A percentile compares a stretch with the other conserved stretches of the same genome.
Evolutionary conservation across 169 alveolate genomes (phyloP).

Genomic region (Eimeria sp.): DNA sequence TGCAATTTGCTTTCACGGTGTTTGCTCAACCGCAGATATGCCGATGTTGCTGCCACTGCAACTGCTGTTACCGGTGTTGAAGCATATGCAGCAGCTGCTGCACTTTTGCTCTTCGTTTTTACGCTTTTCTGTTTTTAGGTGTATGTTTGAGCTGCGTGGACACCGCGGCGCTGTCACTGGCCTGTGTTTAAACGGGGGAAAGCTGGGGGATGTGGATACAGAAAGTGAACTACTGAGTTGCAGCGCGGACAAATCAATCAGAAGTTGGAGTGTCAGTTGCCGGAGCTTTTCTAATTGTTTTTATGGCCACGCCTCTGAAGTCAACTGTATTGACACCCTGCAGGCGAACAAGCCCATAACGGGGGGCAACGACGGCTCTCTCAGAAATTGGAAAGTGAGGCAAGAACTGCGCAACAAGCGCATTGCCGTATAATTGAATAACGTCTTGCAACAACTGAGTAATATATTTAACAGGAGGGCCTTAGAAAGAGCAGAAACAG

Average conservation of each 20-base stretch:
- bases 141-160: slow-evolving; percentile 79
- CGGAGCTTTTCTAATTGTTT: slow-evolving; percentile 51
- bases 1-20: neutral
- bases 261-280: slow-evolving; percentile 76
- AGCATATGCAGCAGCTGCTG: neutral
- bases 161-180: slow-evolving; percentile 85
- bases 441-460: no score
- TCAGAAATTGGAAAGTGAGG: slow-evolving; percentile 83
- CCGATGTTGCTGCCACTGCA: neutral
- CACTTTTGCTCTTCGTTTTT: neutral
- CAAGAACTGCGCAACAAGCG: no score
- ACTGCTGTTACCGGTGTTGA: neutral
- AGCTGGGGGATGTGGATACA: slow-evolving; percentile 5
- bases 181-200: slow-evolving; percentile 23
- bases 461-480: neutral
- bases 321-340: slow-evolving; percentile 81
- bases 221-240: slow-evolving; percentile 78
- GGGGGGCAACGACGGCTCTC: slow-evolving; percentile 84
- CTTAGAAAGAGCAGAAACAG: neutral
- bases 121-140: slow-evolving; percentile 18
- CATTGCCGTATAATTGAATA: no score
- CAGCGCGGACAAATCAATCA: slow-evolving; percentile 85
- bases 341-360: slow-evolving; percentile 84
- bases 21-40: neutral
- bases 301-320: slow-evolving; percentile 84